Conservation (phyloP, 176 grass and related monocot genomes). For the Rhynchospora tenuis region DNA sequence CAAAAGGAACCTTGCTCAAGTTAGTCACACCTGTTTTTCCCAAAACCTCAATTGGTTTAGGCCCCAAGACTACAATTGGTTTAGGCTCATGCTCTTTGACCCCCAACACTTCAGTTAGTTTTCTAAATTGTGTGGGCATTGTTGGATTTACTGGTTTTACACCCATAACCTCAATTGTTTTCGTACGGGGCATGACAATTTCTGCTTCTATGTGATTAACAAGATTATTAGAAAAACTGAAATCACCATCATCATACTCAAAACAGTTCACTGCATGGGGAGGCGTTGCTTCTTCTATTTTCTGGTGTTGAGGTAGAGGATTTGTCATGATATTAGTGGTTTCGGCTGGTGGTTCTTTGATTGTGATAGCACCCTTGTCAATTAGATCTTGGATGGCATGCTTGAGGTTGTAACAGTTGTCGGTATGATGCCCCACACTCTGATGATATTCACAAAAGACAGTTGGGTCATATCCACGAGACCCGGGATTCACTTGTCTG, state of each 20-base stretch:
- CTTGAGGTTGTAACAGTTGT: not conserved
- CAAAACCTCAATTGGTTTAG: not conserved
- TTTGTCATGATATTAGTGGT: not conserved
- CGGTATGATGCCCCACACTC: not conserved
- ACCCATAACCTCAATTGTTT: too few species aligned
- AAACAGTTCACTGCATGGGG: not conserved
- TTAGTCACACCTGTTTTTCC: not conserved
- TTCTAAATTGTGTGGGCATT: too few species aligned
- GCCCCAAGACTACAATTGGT: not conserved
- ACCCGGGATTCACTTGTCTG: not conserved
- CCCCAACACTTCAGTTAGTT: too few species aligned
- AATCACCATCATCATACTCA: not conserved
- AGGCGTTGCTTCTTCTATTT: not conserved
- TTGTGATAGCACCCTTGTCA: not conserved
- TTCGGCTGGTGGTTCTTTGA: not conserved
- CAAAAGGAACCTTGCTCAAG: not conserved
- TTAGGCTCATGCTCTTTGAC: too few species aligned
- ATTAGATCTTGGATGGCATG: not conserved
- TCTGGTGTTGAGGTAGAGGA: not conserved
- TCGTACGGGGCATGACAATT: too few species aligned
- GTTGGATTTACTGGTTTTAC: too few species aligned
- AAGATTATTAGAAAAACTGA: not conserved
- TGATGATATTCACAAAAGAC: not conserved
- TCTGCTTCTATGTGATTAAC: not conserved
- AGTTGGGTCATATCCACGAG: not conserved